Evolutionary conservation across 257 asterid species (phyloP), one percentile per base, ranked within the genome.

Genomic region (Solanum lycopersicoides): DNA sequence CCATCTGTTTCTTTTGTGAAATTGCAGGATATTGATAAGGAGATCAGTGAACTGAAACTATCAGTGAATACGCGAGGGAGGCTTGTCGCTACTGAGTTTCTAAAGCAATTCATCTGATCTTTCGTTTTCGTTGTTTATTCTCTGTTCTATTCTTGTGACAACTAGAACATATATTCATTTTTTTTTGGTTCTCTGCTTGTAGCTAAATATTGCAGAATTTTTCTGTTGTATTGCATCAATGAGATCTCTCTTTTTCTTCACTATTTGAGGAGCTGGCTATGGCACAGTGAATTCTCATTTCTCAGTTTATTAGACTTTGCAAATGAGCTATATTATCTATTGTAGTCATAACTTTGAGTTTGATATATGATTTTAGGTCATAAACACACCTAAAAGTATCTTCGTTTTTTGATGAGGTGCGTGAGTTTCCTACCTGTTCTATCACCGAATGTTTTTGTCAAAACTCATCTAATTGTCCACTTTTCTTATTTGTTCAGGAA

Each of bases 51-150:
- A 85, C 93, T 97, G 76, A 97, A 97, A 88, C 82, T 97, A 87
- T 97, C 99, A 0, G 95, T 97, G 83, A 97, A 96, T 93, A 96
- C 99, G 16, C 92, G 99, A 86, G 99, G 99, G 88, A 93, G 99
- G 89, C 98, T 97, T 28, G 99, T 97, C 73, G 99, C 99, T 12
- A 94, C 99, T 4, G 99, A 97, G 95, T 97, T 97, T 92, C 94
- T 97, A 83, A 97, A 97, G 95, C 99, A 97, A 86, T 97, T 97
- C 88, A 89, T 97, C 89, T 97, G 92, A 95, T 56, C 25, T 34
- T 30, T 75, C 6, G 42, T 47, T 47, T 80, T 28, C 42, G 37
- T 80, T 34, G 83, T 77, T 69, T 72, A 59, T 4, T 86, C 50
- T 41, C 23, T 47, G 65, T 9, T 35, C 34, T 41, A n/a, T 45